Percentiles rank a stretch among this genome's conserved stretches.
phyloP scores from a whole-genome alignment of 176 grass and related monocot genomes.

The Carex littledalei region DNA sequence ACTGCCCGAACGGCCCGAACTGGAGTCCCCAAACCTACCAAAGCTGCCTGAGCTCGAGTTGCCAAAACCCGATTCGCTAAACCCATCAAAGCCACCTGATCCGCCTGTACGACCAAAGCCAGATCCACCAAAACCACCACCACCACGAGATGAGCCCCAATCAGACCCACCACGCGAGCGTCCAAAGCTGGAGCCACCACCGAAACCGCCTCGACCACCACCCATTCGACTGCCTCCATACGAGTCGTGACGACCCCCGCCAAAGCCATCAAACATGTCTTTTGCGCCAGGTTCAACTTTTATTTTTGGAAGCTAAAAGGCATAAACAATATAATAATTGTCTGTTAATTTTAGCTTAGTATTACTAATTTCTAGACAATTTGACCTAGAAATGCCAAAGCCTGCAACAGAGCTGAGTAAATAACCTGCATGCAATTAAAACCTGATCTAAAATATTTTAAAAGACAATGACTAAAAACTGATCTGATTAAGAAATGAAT shows the following conservation, averaged over 20 bases:
- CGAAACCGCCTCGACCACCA: slow-evolving; percentile 39
- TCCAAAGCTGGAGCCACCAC: slow-evolving; percentile 21
- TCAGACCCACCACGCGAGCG: slow-evolving; percentile 30
- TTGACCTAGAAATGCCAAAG: neutral
- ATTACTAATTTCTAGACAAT: neutral
- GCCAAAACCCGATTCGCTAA: slow-evolving; percentile 18
- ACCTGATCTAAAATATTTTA: neutral
- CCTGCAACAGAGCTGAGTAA: neutral
- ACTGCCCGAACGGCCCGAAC: slow-evolving; percentile 28
- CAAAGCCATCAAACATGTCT: slow-evolving; percentile 58
- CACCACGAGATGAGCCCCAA: slow-evolving; percentile 30
- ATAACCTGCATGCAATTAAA: neutral
- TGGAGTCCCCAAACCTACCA: slow-evolving; percentile 26
- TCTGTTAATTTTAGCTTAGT: neutral
- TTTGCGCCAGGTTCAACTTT: slow-evolving; percentile 36
- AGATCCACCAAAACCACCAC: slow-evolving; percentile 29
- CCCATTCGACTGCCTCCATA: slow-evolving; percentile 34
- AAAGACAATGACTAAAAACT: neutral
- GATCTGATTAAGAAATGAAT: neutral
- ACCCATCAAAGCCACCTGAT: slow-evolving; percentile 4
- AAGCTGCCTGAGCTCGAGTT: slow-evolving; percentile 43
- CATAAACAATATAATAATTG: neutral
- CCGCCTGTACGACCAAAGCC: slow-evolving; percentile 23
- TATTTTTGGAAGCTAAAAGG: slow-evolving; percentile 65
- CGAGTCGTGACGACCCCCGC: slow-evolving; percentile 37